Evolutionary conservation across 805 yeast species (phyloP), one percentile per base, ranked within the genome.

Genomic region (Pichia californica): DNA sequence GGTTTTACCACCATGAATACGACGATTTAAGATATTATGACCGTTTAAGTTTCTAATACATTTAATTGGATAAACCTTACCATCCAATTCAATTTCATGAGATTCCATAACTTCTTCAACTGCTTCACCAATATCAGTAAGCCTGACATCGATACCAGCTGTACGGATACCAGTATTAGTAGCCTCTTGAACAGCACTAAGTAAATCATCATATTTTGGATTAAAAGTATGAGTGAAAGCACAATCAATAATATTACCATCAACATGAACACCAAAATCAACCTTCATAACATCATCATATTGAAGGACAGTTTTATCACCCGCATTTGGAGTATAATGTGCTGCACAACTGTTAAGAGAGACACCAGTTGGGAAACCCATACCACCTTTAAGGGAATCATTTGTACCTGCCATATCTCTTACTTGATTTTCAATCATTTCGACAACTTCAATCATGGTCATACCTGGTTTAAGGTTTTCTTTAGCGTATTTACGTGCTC

Each of bases 291-390:
- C 96, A 63, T 93, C 99, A 48, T 87, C 95, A 55, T 88, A 78
- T 48, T 74, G 70, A 52, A 93, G 69, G 2, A 84, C 83, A 7
- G 86, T 75, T 56, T 79, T 87, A 62, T 93, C 99, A 11, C 96
- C 96, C 5, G 91, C 83, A 66, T 93, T 93, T 13, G 99, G 99
- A 0, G 98, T 91, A 66, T 88, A 93, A 62, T 93, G 99, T 0
- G 99, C 99, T 21, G 99, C 99, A 59, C 88, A 82, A 59, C 88
- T 85, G 66, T 93, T 93, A 51, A 91, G 64, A 1, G 96, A 87
- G 31, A 93, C 74, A 46, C 99, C 99, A n/a, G 97, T 88, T 40
- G 99, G 99, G 74, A 93, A 93, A 6, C 98, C 99, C 56, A 89
- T 79, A 31, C 99, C 99, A 15, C 88, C 93, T 48, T 75, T 71